phyloP scores from a whole-genome alignment of 2,329 filamentous ascomycete species.

The Cephalotrichum gorgonifer region DNA sequence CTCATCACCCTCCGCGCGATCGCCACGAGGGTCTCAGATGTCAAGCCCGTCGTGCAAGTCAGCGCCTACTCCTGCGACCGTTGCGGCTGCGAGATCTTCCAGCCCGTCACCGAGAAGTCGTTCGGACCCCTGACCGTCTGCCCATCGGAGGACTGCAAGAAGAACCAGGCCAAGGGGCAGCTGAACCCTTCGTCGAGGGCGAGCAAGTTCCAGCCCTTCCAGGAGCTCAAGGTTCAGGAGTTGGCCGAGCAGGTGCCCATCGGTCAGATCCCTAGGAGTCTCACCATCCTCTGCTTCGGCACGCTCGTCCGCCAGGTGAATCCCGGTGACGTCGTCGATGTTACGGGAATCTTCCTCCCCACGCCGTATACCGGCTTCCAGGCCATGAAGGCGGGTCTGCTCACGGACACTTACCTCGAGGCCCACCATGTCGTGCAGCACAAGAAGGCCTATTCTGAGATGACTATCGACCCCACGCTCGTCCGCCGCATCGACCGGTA shows the following conservation, averaged over 20 bases:
- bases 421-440: slow-evolving; percentile 90
- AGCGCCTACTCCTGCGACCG: slow-evolving; percentile 97
- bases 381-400: slow-evolving; percentile 87
- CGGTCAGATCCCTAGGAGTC: slow-evolving; percentile 85
- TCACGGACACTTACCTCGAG: slow-evolving; percentile 95
- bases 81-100: slow-evolving; percentile 95
- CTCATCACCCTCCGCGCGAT: slow-evolving; percentile 94
- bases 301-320: slow-evolving; percentile 78
- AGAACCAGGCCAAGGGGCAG: slow-evolving; percentile 87
- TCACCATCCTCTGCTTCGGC: slow-evolving; percentile 85
- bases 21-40: slow-evolving; percentile 88
- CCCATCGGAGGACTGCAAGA: slow-evolving; percentile 79
- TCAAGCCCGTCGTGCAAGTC: slow-evolving; percentile 95
- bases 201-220: slow-evolving; percentile 94
- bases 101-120: slow-evolving; percentile 83
- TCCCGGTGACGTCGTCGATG: slow-evolving; percentile 87
- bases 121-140: slow-evolving; percentile 82
- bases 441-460: slow-evolving; percentile 95
- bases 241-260: slow-evolving; percentile 99
- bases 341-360: slow-evolving; percentile 90
- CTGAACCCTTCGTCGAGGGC: slow-evolving; percentile 90
- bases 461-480: slow-evolving; percentile 70
- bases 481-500: slow-evolving; percentile 79
- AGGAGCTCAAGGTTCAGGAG: slow-evolving; percentile 97
- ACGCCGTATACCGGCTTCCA: slow-evolving; percentile 99